These are phyloP conservation scores for Prunus yedoensis DNA, from an alignment of 331 rosid species.

Conservation along the genomic window DNA sequence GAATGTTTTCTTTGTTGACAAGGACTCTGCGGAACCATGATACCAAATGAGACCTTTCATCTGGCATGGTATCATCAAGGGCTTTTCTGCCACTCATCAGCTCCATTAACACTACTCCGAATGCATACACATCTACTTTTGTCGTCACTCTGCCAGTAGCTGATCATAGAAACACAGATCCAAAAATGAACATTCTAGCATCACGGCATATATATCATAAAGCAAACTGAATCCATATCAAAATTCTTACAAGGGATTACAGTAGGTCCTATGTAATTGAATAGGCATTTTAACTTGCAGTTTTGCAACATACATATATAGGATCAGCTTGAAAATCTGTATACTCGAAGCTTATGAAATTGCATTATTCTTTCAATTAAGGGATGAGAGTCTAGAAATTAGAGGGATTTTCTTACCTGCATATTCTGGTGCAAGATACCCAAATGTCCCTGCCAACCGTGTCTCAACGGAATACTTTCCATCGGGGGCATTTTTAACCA, in stretches of 20 bases:
- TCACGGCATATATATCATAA: background rate
- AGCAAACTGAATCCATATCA: background rate
- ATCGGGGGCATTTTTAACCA: conserved; percentile 83
- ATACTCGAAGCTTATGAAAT: background rate
- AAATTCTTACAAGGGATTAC: background rate
- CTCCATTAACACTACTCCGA: conserved; percentile 83
- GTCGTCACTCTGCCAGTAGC: conserved; percentile 87
- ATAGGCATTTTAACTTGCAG: background rate
- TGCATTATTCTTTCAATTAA: background rate
- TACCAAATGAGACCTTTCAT: conserved; percentile 74
- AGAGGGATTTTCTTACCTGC: conserved; percentile 54
- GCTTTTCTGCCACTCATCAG: conserved; percentile 68
- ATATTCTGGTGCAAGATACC: conserved; percentile 83
- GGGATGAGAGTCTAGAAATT: background rate
- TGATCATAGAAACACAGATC: conserved; percentile 30
- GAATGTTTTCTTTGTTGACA: conserved; percentile 70
- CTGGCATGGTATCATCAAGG: conserved; percentile 68
- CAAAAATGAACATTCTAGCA: background rate
- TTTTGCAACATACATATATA: background rate
- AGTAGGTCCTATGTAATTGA: background rate
- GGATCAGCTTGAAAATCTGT: background rate
- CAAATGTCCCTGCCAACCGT: conserved; percentile 74
- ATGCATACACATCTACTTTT: conserved; percentile 80
- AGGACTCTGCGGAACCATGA: conserved; percentile 79
- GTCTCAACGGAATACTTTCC: conserved; percentile 85